Percentiles rank a stretch among this genome's conserved stretches.
Conservation (phyloP, 208 protist species). For the Novymonas esmeraldas region DNA sequence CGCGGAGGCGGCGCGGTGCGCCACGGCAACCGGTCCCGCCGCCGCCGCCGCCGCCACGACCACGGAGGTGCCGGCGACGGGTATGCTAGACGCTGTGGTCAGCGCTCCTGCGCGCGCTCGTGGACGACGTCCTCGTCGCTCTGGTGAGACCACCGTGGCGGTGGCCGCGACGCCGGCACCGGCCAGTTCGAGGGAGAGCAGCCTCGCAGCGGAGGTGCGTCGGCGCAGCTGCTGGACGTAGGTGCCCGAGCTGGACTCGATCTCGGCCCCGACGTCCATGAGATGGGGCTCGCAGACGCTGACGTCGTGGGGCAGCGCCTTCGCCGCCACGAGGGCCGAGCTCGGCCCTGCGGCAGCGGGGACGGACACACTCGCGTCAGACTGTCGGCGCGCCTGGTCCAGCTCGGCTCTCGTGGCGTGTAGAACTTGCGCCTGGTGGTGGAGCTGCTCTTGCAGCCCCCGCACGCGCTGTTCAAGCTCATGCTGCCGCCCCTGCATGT, state of each 20-base stretch:
- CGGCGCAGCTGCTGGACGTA: constrained; percentile 40
- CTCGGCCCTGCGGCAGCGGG: too few relatives aligned
- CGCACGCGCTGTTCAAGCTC: constrained; percentile 28
- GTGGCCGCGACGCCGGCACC: background rate
- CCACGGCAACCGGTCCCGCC: too few relatives aligned
- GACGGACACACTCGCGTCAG: background rate
- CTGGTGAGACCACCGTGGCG: background rate
- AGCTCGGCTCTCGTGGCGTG: background rate
- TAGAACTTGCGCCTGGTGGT: constrained; percentile 3
- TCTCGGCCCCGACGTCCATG: constrained; percentile 3
- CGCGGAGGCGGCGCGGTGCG: too few relatives aligned
- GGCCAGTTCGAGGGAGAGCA: too few relatives aligned
- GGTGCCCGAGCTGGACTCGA: background rate
- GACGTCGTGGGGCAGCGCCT: constrained; percentile 29
- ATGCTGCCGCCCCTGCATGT: constrained; percentile 30
- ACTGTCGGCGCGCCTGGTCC: background rate
- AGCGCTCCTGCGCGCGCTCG: too few relatives aligned
- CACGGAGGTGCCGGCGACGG: too few relatives aligned
- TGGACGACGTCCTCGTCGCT: too few relatives aligned
- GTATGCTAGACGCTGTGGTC: too few relatives aligned
- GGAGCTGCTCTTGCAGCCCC: constrained; percentile 18
- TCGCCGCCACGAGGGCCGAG: too few relatives aligned
- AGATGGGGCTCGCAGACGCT: constrained; percentile 25
- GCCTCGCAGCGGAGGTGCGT: constrained; percentile 24
- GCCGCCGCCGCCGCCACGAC: too few relatives aligned